Conservation (phyloP, 495 filamentous ascomycete genomes). For the Cercophora scortea region DNA sequence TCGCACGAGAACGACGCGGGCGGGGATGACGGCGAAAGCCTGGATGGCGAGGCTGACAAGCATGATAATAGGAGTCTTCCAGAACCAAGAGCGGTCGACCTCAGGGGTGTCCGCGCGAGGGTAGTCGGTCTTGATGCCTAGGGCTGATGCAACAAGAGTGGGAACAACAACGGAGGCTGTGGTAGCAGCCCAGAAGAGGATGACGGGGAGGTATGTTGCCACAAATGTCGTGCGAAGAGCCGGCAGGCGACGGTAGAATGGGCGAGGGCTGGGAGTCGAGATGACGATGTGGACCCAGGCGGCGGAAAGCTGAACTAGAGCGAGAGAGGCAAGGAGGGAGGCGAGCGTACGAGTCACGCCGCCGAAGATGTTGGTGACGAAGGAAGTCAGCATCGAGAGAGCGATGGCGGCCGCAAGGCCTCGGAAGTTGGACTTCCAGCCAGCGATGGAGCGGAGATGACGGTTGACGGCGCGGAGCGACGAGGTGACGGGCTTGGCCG, state of each 20-base stretch:
- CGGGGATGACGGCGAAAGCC: conserved; percentile 31
- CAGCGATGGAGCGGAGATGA: conserved; percentile 25
- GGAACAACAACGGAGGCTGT: conserved; percentile 18
- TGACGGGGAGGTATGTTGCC: conserved; percentile 33
- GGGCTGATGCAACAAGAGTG: conserved; percentile 13
- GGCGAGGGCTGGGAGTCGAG: conserved; percentile 25
- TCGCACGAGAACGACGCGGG: conserved; percentile 34
- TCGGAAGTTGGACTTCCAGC: conserved; percentile 33
- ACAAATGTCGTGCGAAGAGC: conserved; percentile 33
- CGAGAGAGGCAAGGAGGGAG: conserved; percentile 23
- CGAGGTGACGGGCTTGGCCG: conserved; percentile 27
- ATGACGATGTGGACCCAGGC: conserved; percentile 40
- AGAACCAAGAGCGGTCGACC: conserved; percentile 15
- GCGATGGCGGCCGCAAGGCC: conserved; percentile 26
- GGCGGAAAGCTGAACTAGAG: conserved; percentile 29
- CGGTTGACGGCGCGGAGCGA: conserved; percentile 36
- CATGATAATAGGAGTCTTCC: conserved; percentile 25
- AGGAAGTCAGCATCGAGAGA: conserved; percentile 6
- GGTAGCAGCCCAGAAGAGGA: conserved; percentile 25
- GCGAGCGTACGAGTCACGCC: conserved; percentile 20
- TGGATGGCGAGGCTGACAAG: conserved; percentile 18
- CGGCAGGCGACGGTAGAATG: conserved; percentile 38
- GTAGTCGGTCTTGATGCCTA: conserved; percentile 21
- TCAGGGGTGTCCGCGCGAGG: conserved; percentile 4
- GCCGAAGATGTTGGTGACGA: conserved; percentile 7